Evolutionary conservation across 164 flowering plant genomes (phyloP), one percentile per base, ranked within the genome.

Genomic region (Protea cynaroides): DNA sequence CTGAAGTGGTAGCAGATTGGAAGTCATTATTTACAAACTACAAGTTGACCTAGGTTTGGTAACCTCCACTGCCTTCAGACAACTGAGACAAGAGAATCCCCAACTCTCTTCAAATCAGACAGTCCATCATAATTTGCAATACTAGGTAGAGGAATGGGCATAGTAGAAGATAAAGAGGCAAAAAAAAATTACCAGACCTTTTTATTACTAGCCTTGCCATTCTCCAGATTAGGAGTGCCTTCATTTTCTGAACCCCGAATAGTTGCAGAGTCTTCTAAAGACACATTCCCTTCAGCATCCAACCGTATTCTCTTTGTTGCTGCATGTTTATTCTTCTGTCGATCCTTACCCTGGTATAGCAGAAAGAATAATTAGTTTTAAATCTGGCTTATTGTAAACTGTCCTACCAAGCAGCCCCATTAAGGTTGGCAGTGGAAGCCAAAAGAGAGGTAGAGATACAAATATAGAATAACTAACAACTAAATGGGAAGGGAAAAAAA

Each of bases 211-310:
- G 90, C 65, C 68, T 82, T 86, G 18, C 80, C 61, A 69, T 73
- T 81, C 49, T 86, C 95, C 47, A 70, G 71, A 63, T 86, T 91
- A 11, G 79, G 76, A 68, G 74, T 56, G 24, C 81, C 78, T 40
- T 81, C 91, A 13, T 13, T 0, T 47, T 76, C 85, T 65, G 76
- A 59, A 62, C 51, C 79, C 68, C 78, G 78, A 69, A 65, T 29
- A 54, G 79, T 77, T 19, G 83, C 34, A 29, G 86, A 65, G 73
- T 94, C 97, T 74, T 94, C 97, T 70, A 87, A 83, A 57, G 87
- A 74, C 65, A 91, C 96, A 80, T 81, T 95, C 62, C 98, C 98
- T 73, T 94, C 99, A 17, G 90, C 93, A 82, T 91, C 92, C 62
- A 94, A 46, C 21, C 83, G 74, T 60, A 94, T 86, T 56, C 83